Evolutionary conservation across 768 basidiomycete genomes (phyloP), one percentile per base, ranked within the genome.

Genomic region (Gelatoporia subvermispora): DNA sequence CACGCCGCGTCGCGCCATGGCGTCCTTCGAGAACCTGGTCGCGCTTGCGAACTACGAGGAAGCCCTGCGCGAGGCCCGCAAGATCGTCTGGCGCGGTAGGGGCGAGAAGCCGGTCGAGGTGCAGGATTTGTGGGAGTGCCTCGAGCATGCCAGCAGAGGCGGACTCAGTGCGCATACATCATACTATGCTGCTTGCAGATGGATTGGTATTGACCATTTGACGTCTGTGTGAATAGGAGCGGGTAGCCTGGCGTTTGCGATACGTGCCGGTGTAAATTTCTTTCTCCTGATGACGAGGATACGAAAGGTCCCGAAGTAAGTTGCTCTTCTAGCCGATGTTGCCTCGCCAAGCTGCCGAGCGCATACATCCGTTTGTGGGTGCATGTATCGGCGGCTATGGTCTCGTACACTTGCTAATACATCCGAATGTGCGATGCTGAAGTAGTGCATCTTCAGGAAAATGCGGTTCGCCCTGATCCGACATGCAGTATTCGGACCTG

Each of bases 41-140:
- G 86, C 85, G 13, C 74, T 93, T 47, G 91, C 90, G 4, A 90
- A 91, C 66, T 81, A 87, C 65, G 84, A 89, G 62, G 87, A 92
- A 51, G 73, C 79, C 2, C 70, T 92, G 25, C 76, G 68, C 52
- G 82, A 81, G 47, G 87, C 89, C 0, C 75, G 85, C 47, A 88
- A 81, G 63, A 84, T 91, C 66, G 79, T 93, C 3, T 89, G 89
- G 87, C 73, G 87, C 11, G 85, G 90, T 58, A 72, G 77, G 52
- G 88, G 90, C 3, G 82, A 91, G 64, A 85, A 82, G 16, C 84
- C 84, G 0, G 80, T 74, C 1, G 84, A 89, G 53, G 59, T 93
- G 20, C 64, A 74, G 31, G 78, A 77, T 43, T 50, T 90, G 23
- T 72, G 76, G 62, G 79, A 82, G 49, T 87, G 88, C 57, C 55